Percentiles rank a stretch among this genome's conserved stretches.
These are phyloP conservation scores for Starmerella stellata DNA, from an alignment of 805 yeast genomes.

Conservation along the genomic window DNA sequence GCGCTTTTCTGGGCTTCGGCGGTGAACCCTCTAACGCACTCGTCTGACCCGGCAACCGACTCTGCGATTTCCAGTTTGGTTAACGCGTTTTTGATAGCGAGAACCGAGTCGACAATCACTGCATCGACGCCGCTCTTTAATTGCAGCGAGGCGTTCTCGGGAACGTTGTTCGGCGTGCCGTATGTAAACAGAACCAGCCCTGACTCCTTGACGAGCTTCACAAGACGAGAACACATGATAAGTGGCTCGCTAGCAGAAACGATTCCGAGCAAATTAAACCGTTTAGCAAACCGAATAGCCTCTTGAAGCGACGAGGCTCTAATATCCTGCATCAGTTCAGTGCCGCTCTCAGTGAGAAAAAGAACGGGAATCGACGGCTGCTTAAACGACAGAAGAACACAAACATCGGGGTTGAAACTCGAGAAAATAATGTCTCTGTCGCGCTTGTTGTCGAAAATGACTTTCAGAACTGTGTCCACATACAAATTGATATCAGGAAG, in stretches of 20 bases:
- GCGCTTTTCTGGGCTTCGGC: too few species aligned
- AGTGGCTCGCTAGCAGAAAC: conserved; percentile 78
- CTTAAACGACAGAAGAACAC: conserved; percentile 66
- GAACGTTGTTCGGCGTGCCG: conserved; percentile 68
- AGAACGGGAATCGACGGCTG: conserved; percentile 88
- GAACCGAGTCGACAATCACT: conserved; percentile 86
- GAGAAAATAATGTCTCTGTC: conserved; percentile 81
- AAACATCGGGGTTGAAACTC: conserved; percentile 87
- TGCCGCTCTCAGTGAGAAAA: conserved; percentile 78
- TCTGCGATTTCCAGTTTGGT: conserved; percentile 20
- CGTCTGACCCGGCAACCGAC: too few species aligned
- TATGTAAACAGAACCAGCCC: conserved; percentile 89
- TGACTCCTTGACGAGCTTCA: conserved; percentile 73
- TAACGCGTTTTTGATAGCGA: conserved; percentile 78
- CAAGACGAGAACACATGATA: conserved; percentile 75
- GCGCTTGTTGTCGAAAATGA: conserved; percentile 56
- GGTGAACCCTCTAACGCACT: too few species aligned
- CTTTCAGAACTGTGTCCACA: conserved; percentile 69
- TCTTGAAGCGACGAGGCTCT: conserved; percentile 76
- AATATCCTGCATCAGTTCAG: conserved; percentile 69
- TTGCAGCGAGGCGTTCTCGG: conserved; percentile 65
- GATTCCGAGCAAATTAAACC: conserved; percentile 81
- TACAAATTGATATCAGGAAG: conserved; percentile 70
- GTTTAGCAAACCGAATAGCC: conserved; percentile 75
- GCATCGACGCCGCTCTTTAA: conserved; percentile 95